Evolutionary conservation across 1,284 basidiomycete species (phyloP), one percentile per base, ranked within the genome.

Genomic region (Cutaneotrichosporon sp.): DNA sequence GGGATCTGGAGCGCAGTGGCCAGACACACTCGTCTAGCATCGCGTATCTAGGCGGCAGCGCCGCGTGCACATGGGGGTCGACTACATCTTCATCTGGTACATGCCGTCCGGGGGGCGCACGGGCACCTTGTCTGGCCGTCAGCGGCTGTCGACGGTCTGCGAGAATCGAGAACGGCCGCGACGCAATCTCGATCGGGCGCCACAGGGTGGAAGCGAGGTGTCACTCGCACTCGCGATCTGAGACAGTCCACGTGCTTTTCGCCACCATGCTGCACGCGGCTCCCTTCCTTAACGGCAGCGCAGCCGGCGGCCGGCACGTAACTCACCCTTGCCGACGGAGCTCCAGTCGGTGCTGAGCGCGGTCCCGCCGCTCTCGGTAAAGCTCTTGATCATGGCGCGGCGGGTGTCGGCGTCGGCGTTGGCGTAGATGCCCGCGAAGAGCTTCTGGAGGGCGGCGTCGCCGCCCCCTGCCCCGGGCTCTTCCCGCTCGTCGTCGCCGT

Each of bases 361-460:
- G 9, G 94, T 97, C 3, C 94, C 92, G 8, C 91, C 91, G 68
- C 89, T 92, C 81, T 95, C 92, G 61, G 85, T 84, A 76, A 91
- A 97, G 75, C 91, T 93, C 84, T 97, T 97, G 87, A 97, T 87
- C 92, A 97, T 97, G 0, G 94, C 95, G 43, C 87, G 85, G 71
- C 84, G 86, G 4, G 92, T 92, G 72, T 97, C 90, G 0, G 92
- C 90, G 72, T 95, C 92, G 13, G 92, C 90, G 72, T 89, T 89
- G 3, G 83, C 83, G 72, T 90, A 97, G 62, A 97, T 85, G 80
- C 75, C 71, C 29, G 79, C 73, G 66, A 83, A 83, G 50, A 83
- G 73, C 55, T 77, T 72, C 56, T 77, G 72, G 6, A 79, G 60
- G 14, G 68, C 70, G 7, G 71, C 71, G 31, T 79, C 76, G 10